Evolutionary conservation across 225 moss, liverwort and hornwort genomes (phyloP).

Genomic region (Sphagnum contortum): DNA sequence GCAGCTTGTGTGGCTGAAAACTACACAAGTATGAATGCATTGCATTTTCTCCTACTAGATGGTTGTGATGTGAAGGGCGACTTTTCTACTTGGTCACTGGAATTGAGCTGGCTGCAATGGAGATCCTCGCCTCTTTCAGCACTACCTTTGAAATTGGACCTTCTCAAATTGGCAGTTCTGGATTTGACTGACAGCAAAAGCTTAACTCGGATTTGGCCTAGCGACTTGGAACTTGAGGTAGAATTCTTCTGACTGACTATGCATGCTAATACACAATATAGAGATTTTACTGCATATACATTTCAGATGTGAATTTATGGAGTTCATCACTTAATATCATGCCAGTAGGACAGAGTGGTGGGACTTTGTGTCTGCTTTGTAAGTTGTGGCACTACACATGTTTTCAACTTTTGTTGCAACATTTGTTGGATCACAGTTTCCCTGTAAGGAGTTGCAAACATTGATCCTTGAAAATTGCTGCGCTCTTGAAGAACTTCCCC

Average conservation of each 20-base stretch:
- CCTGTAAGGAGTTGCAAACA: conserved; percentile 5
- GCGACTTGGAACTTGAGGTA: conserved; percentile 6
- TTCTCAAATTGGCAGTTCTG: conserved; percentile 5
- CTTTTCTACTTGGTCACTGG: conserved; percentile 11
- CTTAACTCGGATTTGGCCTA: conserved; percentile 15
- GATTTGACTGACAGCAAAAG: conserved; percentile 19
- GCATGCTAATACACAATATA: neutral
- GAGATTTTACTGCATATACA: no score
- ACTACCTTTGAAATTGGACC: conserved; percentile 6
- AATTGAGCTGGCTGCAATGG: conserved; percentile 28
- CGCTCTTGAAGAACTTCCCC: conserved; percentile 14
- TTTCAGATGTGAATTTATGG: no score
- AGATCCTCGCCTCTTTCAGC: conserved; percentile 5
- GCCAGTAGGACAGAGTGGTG: neutral
- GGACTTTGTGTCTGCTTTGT: no score
- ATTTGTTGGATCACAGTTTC: conserved; percentile 5
- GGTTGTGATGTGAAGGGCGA: conserved; percentile 13
- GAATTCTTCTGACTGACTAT: neutral
- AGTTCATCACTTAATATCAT: no score
- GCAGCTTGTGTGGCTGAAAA: neutral
- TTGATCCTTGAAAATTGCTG: conserved; percentile 15
- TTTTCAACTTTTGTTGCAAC: neutral
- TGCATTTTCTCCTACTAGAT: conserved; percentile 24
- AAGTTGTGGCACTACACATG: no score
- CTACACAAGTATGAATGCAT: conserved; percentile 7